phyloP scores from a whole-genome alignment of 306 rosid genomes.

The Prunus fruticosa region DNA sequence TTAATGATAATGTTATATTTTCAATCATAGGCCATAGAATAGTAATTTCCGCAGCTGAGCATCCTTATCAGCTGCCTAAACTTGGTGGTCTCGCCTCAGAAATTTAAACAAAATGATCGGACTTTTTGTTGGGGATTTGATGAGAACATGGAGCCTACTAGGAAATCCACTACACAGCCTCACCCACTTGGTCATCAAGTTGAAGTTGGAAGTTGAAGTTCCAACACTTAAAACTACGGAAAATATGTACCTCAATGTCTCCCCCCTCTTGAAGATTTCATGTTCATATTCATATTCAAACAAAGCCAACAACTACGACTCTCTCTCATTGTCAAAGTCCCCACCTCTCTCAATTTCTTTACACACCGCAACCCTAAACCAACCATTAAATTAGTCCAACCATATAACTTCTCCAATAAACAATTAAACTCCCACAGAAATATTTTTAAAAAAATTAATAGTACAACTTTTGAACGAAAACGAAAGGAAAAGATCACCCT shows the following conservation, averaged over 20 bases:
- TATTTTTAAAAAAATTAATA: neutral
- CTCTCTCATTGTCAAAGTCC: constrained; percentile 18
- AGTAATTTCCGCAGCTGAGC: neutral
- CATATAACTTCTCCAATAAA: neutral
- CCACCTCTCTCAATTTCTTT: neutral
- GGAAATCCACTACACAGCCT: neutral
- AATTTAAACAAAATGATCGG: neutral
- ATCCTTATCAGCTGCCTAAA: neutral
- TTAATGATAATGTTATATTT: neutral
- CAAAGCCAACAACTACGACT: constrained; percentile 6
- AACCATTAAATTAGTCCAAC: neutral
- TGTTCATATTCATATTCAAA: constrained; percentile 6
- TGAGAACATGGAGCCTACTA: neutral
- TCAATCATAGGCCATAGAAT: neutral
- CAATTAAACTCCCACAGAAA: neutral
- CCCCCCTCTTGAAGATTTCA: neutral
- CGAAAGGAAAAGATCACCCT: neutral
- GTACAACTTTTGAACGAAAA: neutral
- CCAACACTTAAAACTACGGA: neutral
- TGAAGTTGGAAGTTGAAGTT: neutral
- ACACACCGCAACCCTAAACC: constrained; percentile 21
- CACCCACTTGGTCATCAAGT: neutral
- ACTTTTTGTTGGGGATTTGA: neutral
- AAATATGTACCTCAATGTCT: neutral
- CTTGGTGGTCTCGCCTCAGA: too few relatives aligned